These are phyloP conservation scores for Gigaspora rosea DNA, from an alignment of 192 early-diverging fungal species.

Conservation along the genomic window DNA sequence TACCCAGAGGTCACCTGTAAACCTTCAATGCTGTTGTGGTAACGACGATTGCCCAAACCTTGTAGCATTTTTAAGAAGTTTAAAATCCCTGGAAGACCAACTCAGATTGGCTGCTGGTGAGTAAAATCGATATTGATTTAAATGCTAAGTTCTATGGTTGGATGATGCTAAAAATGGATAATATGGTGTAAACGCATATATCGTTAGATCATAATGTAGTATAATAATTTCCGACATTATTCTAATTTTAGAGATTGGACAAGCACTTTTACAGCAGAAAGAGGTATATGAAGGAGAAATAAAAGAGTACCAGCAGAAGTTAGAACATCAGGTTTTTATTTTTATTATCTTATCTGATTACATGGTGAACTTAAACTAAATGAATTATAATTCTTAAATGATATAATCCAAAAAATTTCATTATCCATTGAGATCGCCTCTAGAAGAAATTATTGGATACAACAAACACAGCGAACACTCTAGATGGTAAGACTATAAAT, in stretches of 20 bases:
- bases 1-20: slow-evolving; percentile 13
- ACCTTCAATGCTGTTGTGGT: slow-evolving; percentile 36
- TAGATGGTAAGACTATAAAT: too few relatives aligned
- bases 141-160: background rate
- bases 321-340: slow-evolving; percentile 40
- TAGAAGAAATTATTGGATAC: background rate
- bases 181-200: background rate
- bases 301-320: slow-evolving; percentile 27
- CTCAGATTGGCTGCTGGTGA: slow-evolving; percentile 48
- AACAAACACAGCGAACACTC: too few relatives aligned
- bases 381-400: too few relatives aligned
- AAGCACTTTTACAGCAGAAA: slow-evolving; percentile 45
- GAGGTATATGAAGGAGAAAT: slow-evolving; percentile 39
- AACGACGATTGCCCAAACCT: slow-evolving; percentile 28
- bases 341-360: too few relatives aligned
- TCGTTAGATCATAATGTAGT: background rate
- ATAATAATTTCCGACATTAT: background rate
- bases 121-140: background rate
- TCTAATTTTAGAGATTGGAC: slow-evolving; percentile 45
- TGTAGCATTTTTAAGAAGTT: background rate
- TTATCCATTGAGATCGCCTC: background rate
- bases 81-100: slow-evolving; percentile 40
- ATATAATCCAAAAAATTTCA: too few relatives aligned
- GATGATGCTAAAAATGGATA: background rate
- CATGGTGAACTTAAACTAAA: too few relatives aligned